These are phyloP conservation scores for Lachancea kluyveri DNA, from an alignment of 805 yeast species.

Conservation along the genomic window DNA sequence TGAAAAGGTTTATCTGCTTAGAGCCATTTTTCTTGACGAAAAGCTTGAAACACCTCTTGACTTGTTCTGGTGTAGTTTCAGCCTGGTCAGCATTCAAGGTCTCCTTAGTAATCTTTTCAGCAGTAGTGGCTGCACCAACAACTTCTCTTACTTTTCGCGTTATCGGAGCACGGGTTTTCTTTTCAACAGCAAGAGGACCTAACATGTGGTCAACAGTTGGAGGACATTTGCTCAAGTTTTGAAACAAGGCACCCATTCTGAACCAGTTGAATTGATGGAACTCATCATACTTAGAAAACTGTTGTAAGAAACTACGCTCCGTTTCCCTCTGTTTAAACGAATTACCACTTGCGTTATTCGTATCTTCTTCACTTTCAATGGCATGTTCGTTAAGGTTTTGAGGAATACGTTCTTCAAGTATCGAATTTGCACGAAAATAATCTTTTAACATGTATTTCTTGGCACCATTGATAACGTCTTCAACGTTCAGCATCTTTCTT, in stretches of 20 bases:
- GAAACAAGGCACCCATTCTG: slow-evolving; percentile 46
- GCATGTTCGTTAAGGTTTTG: slow-evolving; percentile 8
- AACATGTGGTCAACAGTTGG: slow-evolving; percentile 53
- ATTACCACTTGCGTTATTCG: slow-evolving; percentile 19
- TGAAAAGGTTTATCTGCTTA: slow-evolving; percentile 48
- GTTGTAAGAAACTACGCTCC: slow-evolving; percentile 17
- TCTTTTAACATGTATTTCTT: slow-evolving; percentile 35
- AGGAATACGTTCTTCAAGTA: slow-evolving; percentile 10
- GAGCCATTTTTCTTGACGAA: slow-evolving; percentile 32
- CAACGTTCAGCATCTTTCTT: slow-evolving; percentile 42
- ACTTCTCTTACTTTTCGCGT: slow-evolving; percentile 37
- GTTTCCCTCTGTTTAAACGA: slow-evolving; percentile 11
- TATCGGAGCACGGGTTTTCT: slow-evolving; percentile 32
- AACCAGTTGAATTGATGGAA: slow-evolving; percentile 55
- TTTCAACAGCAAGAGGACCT: slow-evolving; percentile 65
- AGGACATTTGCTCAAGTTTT: slow-evolving; percentile 41
- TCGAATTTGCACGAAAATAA: slow-evolving; percentile 18
- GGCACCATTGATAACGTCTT: slow-evolving; percentile 39
- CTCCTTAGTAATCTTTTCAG: slow-evolving; percentile 45
- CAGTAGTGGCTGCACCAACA: slow-evolving; percentile 40
- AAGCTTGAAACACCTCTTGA: slow-evolving; percentile 44
- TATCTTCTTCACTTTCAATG: slow-evolving; percentile 20
- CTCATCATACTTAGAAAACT: slow-evolving; percentile 22
- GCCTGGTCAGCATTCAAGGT: slow-evolving; percentile 46
- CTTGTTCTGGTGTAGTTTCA: slow-evolving; percentile 61